phyloP scores from a whole-genome alignment of 768 basidiomycete species.

The Pulveroboletus sp. region DNA sequence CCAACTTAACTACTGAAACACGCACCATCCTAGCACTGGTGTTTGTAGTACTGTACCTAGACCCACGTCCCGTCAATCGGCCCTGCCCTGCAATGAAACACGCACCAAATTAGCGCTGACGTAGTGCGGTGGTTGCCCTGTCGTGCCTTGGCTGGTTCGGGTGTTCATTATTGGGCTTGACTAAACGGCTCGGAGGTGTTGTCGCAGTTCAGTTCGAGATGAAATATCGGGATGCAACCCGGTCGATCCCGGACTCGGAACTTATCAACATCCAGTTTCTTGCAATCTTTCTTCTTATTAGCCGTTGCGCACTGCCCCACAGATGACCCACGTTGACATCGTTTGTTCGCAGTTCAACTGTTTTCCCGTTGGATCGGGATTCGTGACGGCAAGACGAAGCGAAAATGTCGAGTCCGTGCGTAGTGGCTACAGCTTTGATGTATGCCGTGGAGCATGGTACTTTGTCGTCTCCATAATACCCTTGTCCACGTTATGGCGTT shows the following conservation, averaged over 20 bases:
- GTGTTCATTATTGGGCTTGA: background rate
- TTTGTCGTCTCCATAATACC: too few relatives aligned
- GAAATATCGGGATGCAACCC: background rate
- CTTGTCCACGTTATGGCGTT: too few relatives aligned
- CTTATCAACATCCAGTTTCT: background rate
- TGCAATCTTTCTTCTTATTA: background rate
- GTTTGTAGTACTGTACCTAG: background rate
- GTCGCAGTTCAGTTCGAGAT: constrained; percentile 2
- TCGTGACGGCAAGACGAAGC: too few relatives aligned
- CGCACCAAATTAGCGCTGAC: background rate
- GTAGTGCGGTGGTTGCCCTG: background rate
- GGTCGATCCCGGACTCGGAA: constrained; percentile 1
- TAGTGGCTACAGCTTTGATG: too few relatives aligned
- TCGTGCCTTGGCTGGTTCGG: background rate
- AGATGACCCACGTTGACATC: too few relatives aligned
- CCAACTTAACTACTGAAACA: background rate
- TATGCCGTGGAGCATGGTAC: too few relatives aligned
- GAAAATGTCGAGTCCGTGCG: too few relatives aligned
- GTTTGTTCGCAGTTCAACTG: too few relatives aligned
- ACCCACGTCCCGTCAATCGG: background rate
- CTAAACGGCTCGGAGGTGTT: background rate
- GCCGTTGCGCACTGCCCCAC: background rate
- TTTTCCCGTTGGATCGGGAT: too few relatives aligned
- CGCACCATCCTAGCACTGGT: background rate
- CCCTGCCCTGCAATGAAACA: background rate